Base-by-base conservation (phyloP, 2,329 filamentous ascomycete genomes). In the Xylaria sp. region DNA sequence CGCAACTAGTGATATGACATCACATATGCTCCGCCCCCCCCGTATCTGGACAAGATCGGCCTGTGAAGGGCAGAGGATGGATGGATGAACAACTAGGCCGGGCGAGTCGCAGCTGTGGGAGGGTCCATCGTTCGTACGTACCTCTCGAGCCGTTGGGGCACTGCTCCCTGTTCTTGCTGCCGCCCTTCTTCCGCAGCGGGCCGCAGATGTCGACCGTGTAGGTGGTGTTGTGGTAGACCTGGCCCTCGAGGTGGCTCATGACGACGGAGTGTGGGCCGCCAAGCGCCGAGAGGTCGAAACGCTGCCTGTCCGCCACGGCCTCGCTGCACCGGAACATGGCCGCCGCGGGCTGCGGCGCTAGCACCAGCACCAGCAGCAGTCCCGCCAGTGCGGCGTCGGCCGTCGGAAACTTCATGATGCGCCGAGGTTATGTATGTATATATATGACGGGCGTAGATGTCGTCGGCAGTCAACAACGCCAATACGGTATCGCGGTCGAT, bases 151-250 rank as follows among this genome's bases (percentile, higher is more conserved):
- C 87, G 43, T 81, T 80, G 0, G 85, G 86, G 68, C 91, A 95
- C 65, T 87, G 76, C 37, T 86, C 76, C 5, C 78, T 72, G 61
- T 81, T 79, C 17, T 76, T 73, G 1, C 78, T 74, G 20, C 81
- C 82, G 40, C 82, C 83, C 45, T 78, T 81, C 68, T 83, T 82
- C 70, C 83, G 82, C 60, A 96, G 74, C 6, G 83, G 78, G 48
- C 78, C 74, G 74, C 91, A 96, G 44, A 95, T 78, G 65, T 95
- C 89, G 52, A 95, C 69, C 1, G 90, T 92, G 71, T 91, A 95
- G 40, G 90, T 93, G 21, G 86, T 91, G 71, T 94, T 94, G 56
- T 77, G 78, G 22, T 83, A 76, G 16, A 78, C 77, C 16, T 77
- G 79, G 18, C 79, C 78, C 29, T 79, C 72, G 59, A 78, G 76